Percentiles rank a stretch among this genome's conserved stretches.
phyloP scores from a whole-genome alignment of 2,329 filamentous ascomycete genomes.

The Xylaria digitata region DNA sequence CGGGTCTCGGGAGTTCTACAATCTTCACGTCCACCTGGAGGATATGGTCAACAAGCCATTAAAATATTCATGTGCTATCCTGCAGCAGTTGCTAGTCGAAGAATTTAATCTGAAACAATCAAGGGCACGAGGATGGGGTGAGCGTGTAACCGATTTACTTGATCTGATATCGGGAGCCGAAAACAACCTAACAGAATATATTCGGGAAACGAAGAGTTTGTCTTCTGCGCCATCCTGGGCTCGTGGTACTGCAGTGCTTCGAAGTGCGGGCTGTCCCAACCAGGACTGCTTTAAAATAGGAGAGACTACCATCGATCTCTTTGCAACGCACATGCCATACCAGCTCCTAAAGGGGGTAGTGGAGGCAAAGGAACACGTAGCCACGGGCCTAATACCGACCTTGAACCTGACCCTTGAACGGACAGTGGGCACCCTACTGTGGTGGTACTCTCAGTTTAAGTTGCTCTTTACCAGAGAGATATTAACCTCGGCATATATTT shows the following conservation, averaged over 20 bases:
- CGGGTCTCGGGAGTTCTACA: too few relatives aligned
- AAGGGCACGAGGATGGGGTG: background rate
- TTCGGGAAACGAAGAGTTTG: background rate
- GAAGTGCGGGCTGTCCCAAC: background rate
- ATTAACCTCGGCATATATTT: too few relatives aligned
- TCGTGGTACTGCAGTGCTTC: background rate
- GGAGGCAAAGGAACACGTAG: too few relatives aligned
- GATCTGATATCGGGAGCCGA: background rate
- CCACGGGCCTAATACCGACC: too few relatives aligned
- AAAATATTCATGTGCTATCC: background rate
- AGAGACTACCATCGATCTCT: background rate
- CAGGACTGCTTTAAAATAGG: background rate
- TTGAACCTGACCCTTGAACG: too few relatives aligned
- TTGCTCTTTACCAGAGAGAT: too few relatives aligned
- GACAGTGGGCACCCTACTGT: too few relatives aligned
- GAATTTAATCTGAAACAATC: background rate
- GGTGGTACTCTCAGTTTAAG: too few relatives aligned
- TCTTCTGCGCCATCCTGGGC: background rate
- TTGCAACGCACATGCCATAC: background rate
- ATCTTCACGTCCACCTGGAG: too few relatives aligned
- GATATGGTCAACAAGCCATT: background rate
- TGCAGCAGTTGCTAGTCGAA: background rate
- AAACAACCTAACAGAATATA: background rate
- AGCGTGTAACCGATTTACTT: background rate
- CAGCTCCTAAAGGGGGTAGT: background rate